Conservation (phyloP, 2,329 filamentous ascomycete genomes). For the Fusarium marasasianum region DNA sequence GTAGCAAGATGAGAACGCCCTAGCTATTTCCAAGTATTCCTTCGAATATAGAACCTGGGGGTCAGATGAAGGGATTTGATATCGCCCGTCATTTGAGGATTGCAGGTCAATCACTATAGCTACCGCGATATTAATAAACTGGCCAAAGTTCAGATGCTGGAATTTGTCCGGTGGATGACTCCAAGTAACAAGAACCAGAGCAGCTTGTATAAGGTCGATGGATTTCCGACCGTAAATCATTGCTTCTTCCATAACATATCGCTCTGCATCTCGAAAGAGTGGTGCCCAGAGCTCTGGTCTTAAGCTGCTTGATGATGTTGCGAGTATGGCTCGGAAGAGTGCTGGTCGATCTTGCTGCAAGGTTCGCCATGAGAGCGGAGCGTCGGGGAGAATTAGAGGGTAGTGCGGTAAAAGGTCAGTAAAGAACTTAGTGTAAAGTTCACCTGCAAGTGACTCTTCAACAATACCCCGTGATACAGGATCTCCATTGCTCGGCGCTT, state of each 20-base stretch:
- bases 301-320: background rate
- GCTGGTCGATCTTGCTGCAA: background rate
- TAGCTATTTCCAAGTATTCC: background rate
- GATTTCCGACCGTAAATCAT: background rate
- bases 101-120: background rate
- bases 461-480: background rate
- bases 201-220: background rate
- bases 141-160: background rate
- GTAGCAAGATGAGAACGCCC: background rate
- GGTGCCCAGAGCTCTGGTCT: background rate
- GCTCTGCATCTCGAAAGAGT: background rate
- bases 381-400: background rate
- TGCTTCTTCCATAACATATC: background rate
- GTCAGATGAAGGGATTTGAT: background rate
- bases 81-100: background rate
- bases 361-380: background rate
- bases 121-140: background rate
- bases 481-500: rapidly evolving
- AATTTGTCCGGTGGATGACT: background rate
- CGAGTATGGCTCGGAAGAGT: background rate
- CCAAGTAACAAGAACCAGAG: background rate
- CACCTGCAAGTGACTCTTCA: background rate
- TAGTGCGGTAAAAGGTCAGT: background rate
- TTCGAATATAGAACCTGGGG: background rate
- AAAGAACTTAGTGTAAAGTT: background rate